Evolutionary conservation across 805 yeast species (phyloP), one percentile per base, ranked within the genome.

Genomic region (Kuraishia piskuri): DNA sequence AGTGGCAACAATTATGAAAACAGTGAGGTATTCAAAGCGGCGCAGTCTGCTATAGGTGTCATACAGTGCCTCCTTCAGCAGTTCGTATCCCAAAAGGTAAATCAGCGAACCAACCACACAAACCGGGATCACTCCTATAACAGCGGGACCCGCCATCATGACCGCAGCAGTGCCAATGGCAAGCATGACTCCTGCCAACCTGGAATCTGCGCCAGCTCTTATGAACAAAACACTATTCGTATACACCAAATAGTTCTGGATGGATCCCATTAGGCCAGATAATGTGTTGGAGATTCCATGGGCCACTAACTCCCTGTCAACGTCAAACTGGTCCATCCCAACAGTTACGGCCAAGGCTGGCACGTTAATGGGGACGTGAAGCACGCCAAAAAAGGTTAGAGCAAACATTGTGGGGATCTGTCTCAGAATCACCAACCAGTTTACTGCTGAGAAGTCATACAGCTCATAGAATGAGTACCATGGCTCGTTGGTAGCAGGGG

Each of bases 311-410:
- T 94, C 99, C 55, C 91, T 77, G 67, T 94, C 96, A 46, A 94
- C 96, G 65, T 91, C 96, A 59, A 88, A 81, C 54, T 84, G 84
- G 67, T 88, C 94, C 78, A 88, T 85, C 2, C 89, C 88, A 0
- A 89, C 79, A 5, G 96, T 86, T 19, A 91, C 94, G 0, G 98
- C 97, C 49, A 94, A 75, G 0, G 99, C 98, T 1, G 99, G 99
- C 14, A 94, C 97, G 65, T 94, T 94, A 56, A 94, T 94, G 3
- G 99, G 99, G 10, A 94, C 99, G 62, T 94, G 99, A 53, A 94
- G 71, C 45, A 94, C 86, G 12, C 99, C 99, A 63, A 94, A 94
- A 65, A 94, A 94, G 0, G 98, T 91, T 58, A 94, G 74, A 0
- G 99, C 99, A 53, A 92, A 70, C 97, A 94, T 94, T 2, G 96